Conservation (phyloP, 106 monocot species). For the Ottelia alismoides region DNA sequence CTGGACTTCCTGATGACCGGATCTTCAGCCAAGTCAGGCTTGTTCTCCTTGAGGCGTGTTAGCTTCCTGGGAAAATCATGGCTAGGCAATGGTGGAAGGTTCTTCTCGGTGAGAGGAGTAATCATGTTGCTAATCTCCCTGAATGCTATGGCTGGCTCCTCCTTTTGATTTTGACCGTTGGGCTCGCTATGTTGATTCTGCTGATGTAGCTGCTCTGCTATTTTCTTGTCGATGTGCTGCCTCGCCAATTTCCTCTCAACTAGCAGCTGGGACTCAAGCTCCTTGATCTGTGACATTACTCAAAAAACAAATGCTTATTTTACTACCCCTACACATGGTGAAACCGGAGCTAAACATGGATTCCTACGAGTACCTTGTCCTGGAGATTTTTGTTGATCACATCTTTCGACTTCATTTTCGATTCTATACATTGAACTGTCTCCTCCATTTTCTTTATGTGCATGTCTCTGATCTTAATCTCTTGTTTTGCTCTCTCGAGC, state of each 20-base stretch:
- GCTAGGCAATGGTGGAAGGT: background rate
- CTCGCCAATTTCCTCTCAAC: constrained; percentile 77
- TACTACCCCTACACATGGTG: no score
- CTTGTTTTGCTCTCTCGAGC: constrained; percentile 80
- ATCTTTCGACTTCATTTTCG: constrained; percentile 68
- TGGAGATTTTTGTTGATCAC: constrained; percentile 52
- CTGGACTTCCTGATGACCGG: constrained; percentile 6
- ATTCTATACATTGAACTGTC: constrained; percentile 40
- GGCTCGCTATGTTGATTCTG: constrained; percentile 24
- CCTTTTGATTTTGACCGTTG: constrained; percentile 15
- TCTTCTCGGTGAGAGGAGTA: constrained; percentile 21
- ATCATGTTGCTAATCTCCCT: constrained; percentile 15
- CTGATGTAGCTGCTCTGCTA: constrained; percentile 52
- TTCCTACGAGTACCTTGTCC: constrained; percentile 44
- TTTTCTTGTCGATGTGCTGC: constrained; percentile 69
- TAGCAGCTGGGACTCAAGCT: constrained; percentile 74
- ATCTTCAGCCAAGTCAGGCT: constrained; percentile 24
- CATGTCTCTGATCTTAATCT: constrained; percentile 54
- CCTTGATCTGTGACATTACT: constrained; percentile 33
- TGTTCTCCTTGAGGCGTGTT: constrained; percentile 48
- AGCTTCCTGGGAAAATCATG: constrained; percentile 11
- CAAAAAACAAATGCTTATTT: background rate
- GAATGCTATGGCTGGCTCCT: constrained; percentile 6
- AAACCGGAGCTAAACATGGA: background rate
- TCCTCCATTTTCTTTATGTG: constrained; percentile 73